Evolutionary conservation across 1,284 basidiomycete genomes (phyloP), one percentile per base, ranked within the genome.

Genomic region (Violaceomyces palustris): DNA sequence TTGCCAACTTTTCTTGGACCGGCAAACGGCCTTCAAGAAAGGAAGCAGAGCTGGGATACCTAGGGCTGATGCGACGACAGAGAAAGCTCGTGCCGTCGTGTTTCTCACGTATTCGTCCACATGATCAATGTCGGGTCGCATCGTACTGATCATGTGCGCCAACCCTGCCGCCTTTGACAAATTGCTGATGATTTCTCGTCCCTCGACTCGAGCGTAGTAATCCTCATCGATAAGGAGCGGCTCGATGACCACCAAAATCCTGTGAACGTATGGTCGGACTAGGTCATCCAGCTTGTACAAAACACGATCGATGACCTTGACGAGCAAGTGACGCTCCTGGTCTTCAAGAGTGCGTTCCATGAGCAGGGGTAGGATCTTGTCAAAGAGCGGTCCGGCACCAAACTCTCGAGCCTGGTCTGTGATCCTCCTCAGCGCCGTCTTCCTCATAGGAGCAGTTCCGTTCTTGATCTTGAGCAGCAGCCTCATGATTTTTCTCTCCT

Each of bases 381-480:
- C 94, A 75, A 98, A 99, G 7, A 98, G 80, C n/a, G 94, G 94
- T 18, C 92, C 93, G 21, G 94, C 92, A 42, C 93, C 93, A 58
- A 98, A 97, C 69, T 98, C 91, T 62, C 93, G 86, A 52, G 94
- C 94, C 74, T 96, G 94, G 79, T 99, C 94, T n/a, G 92, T 96
- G 71, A 99, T 97, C 74, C 97, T 92, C 43, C 93, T 83, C 34
- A 98, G 82, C 9, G 94, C 94, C 1, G 92, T 91, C 77, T 99
- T 99, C 52, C 94, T 84, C 57, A 97, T 92, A 8, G 93, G 92
- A 24, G 94, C 94, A 2, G 93, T 97, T 35, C 94, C 94, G 74
- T 98, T 99, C 80, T 98, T 98, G 77, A 98, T 98, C 78, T 98
- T 98, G 67, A 98, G 82, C 35, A 98, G 78, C n/a, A 98, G 78